phyloP scores from a whole-genome alignment of 2,329 filamentous ascomycete genomes.

The Xylaria sp. region DNA sequence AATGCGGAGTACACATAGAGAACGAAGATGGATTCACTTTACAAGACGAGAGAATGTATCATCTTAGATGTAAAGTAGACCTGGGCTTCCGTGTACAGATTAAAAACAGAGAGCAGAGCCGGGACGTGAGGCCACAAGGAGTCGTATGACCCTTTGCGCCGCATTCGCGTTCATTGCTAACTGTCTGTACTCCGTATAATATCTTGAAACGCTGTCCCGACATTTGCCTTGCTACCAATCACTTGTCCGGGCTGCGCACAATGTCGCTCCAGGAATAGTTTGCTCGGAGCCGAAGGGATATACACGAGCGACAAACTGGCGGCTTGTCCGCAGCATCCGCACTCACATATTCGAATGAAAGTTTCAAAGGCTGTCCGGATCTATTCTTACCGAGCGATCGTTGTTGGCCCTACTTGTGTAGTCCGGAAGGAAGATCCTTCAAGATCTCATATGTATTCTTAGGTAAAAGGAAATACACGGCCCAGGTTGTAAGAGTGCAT shows the following conservation, averaged over 20 bases:
- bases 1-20: neutral
- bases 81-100: neutral
- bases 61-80: neutral
- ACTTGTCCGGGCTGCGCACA: neutral
- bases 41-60: neutral
- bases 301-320: neutral
- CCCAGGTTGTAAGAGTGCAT: neutral
- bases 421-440: constrained; percentile 5
- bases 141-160: neutral
- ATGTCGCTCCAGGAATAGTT: neutral
- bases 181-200: neutral
- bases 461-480: neutral
- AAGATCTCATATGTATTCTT: constrained; percentile 2
- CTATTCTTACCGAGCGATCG: constrained; percentile 9
- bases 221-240: neutral
- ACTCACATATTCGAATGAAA: neutral
- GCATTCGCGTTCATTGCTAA: neutral
- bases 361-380: neutral
- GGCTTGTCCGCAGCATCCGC: neutral
- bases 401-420: constrained; percentile 3
- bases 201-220: neutral
- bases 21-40: neutral
- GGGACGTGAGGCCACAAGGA: neutral
- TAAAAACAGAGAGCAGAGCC: neutral
- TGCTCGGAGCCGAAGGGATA: neutral